Base-by-base conservation (phyloP, 495 filamentous ascomycete genomes). In the Penicillium goetzii region DNA sequence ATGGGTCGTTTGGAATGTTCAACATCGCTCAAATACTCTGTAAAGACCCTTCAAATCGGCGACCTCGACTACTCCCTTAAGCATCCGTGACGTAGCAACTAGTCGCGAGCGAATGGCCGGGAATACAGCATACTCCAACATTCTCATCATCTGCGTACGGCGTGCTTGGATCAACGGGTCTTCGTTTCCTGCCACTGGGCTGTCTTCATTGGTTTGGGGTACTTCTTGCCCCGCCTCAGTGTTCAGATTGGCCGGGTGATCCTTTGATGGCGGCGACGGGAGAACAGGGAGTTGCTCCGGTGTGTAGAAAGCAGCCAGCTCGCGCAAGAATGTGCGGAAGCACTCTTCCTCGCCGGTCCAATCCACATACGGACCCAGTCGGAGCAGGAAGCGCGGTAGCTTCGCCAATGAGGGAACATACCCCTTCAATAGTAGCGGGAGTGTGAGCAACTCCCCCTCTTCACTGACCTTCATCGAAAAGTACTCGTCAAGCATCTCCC, bases 21-120 rank as follows among this genome's bases (percentile, higher is more conserved):
- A 97, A 76, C 93, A 98, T 53, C 96, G 83, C 78, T 99, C 96
- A 81, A 99, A 99, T n/a, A 97, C 93, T 45, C 91, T 81, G 76
- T 99, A 99, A 55, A 99, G 73, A 4, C 96, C 93, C 74, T 97
- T 98, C 60, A 98, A 77, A 80, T 97, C 90, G 0, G 96, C 96
- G 28, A 97, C 87, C 78, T 99, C 95, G 17, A 96, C 81, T 32
- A 97, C 86, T 21, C 88, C 91, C 59, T 85, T 84, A 74, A 97
- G 83, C 67, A 98, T 76, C 23, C 83, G 81, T 61, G 85, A 89
- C 45, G 94, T 97, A 28, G 93, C 93, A 62, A 98, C 89, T 38
- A 99, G 74, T 57, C 93, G 82, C 7, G 89, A 84, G 74, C 91
- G 90, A 64, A 97, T 87, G 4, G 93, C 91, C 6, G 95, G 95